Base-by-base conservation (phyloP, 108 stramenopile species). In the Parmales sp. region DNA sequence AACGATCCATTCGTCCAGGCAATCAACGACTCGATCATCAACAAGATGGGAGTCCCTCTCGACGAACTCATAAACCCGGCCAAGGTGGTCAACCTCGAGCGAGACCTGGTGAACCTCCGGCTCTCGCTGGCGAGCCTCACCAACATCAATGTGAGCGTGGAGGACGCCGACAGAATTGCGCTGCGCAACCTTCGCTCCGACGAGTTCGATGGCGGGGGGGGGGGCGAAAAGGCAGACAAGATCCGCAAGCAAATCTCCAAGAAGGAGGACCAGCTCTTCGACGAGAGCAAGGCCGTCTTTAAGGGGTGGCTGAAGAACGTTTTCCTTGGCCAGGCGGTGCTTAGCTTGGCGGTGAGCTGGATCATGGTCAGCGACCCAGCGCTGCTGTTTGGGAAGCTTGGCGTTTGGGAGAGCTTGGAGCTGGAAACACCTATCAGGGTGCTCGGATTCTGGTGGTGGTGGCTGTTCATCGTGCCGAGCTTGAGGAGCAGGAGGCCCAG, bases 401-500 rank as follows among this genome's bases (percentile, higher is more conserved):
- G 76, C 65, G 90, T 89, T 89, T 92, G 71, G 54, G 72, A 80
- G 69, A 41, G 67, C 66, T 64, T 36, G 16, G 80, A 85, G 64
- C 83, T 90, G 85, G 90, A 93, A 48, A 83, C 92, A 0, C 83
- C 88, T 28, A 89, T 97, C 65, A 69, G 74, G 26, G 96, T 95
- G 4, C 69, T 97, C 45, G 96, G 94, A 54, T 97, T 95, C 68
- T 97, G 96, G 96, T 91, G 89, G 80, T 94, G 94, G 81, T 97
- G 96, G 96, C 81, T 97, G 20, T 97, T 97, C 76, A 91, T 94
- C 54, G 88, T 97, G 36, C 96, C 96, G 26, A 89, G 87, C 29
- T 75, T 97, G 37, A 72, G 96, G 9, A 84, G 86, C 45, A 81
- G 93, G 26, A 83, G 91, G 41, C 96, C 96, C 9, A 72, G 69